A percentile compares a stretch with the other conserved stretches of the same genome.
These are phyloP conservation scores for Conringia planisiliqua DNA, from an alignment of 345 rosid species.

Conservation along the genomic window DNA sequence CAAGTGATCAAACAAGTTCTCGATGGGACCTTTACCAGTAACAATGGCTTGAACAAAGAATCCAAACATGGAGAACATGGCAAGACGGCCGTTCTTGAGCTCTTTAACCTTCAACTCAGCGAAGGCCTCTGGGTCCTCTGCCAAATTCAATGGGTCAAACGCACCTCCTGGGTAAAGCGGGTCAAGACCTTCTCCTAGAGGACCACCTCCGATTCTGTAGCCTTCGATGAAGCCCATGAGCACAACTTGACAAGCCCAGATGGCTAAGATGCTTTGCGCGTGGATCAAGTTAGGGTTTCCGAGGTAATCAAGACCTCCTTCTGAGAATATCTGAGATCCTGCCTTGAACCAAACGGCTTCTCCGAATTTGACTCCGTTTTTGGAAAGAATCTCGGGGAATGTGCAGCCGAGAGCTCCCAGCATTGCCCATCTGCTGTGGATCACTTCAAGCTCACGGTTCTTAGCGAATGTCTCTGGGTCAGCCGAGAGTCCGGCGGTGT, in stretches of 20 bases:
- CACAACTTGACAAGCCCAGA: conserved; percentile 91
- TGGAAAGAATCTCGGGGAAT: conserved; percentile 83
- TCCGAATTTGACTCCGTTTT: conserved; percentile 83
- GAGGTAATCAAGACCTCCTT: conserved; percentile 92
- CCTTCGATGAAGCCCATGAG: conserved; percentile 97
- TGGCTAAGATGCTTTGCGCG: conserved; percentile 94
- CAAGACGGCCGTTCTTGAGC: conserved; percentile 89
- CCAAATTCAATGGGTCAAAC: conserved; percentile 85
- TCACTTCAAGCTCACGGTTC: conserved; percentile 97
- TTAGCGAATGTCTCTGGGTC: conserved; percentile 96
- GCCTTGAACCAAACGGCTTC: conserved; percentile 99
- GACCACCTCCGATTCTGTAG: conserved; percentile 95
- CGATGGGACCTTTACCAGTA: conserved; percentile 91
- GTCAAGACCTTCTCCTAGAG: conserved; percentile 93
- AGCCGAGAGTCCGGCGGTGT: conserved; percentile 93
- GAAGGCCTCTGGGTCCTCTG: conserved; percentile 92
- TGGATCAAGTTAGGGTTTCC: conserved; percentile 97
- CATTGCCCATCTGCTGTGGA: conserved; percentile 98
- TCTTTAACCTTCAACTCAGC: conserved; percentile 96
- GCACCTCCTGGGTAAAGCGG: conserved; percentile 97
- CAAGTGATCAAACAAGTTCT: conserved; percentile 82
- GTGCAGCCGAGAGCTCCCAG: conserved; percentile 90
- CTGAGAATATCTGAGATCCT: conserved; percentile 88
- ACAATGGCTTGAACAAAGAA: conserved; percentile 96
- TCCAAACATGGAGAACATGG: conserved; percentile 95